A percentile compares a stretch with the other conserved stretches of the same genome.
Conservation (phyloP, 2,329 filamentous ascomycete genomes). For the Diaporthe ampelina region DNA sequence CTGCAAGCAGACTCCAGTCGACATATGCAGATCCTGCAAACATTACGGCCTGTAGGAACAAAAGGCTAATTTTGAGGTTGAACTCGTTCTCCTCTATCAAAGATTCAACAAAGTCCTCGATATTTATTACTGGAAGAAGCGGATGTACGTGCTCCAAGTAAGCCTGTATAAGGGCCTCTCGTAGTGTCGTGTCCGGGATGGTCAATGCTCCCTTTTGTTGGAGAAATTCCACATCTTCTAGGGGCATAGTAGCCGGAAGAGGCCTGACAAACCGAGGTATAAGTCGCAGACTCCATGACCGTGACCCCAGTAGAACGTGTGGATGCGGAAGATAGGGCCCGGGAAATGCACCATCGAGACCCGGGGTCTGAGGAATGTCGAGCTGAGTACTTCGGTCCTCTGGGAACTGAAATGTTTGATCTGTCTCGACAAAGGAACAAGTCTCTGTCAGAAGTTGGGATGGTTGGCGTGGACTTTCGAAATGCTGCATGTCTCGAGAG, state of each 20-base stretch:
- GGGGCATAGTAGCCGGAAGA: neutral
- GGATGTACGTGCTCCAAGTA: neutral
- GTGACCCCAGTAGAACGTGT: neutral
- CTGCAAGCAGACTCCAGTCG: neutral
- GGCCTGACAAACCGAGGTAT: neutral
- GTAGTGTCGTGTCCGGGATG: neutral
- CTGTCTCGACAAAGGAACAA: neutral
- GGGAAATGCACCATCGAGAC: neutral
- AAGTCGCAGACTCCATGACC: neutral
- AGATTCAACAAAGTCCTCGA: neutral
- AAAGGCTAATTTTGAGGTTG: neutral
- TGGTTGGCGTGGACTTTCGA: neutral
- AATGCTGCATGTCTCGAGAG: neutral
- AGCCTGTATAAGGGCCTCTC: neutral
- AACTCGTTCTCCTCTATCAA: neutral
- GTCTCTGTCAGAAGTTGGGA: neutral
- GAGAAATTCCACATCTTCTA: neutral
- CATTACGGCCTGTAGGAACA: neutral
- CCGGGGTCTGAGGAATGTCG: neutral
- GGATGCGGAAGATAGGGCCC: neutral
- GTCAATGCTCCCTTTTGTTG: neutral
- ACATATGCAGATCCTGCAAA: neutral
- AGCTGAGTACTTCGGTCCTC: neutral
- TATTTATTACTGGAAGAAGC: neutral
- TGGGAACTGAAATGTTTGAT: neutral